Conservation (phyloP, 169 alveolate genomes). For the Sarcocystis neurona region DNA sequence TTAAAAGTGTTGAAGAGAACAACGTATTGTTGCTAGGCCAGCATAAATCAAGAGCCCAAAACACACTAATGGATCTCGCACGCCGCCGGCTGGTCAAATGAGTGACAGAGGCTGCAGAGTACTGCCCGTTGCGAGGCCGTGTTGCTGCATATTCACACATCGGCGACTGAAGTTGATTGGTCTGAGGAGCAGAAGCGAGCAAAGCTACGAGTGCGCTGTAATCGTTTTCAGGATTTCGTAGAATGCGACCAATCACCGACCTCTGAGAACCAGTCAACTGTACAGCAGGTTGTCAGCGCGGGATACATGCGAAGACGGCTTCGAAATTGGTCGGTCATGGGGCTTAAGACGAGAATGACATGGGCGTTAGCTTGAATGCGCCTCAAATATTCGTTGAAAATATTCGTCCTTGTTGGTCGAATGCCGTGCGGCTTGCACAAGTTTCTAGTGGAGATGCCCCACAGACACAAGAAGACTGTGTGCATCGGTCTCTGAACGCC, state of each 20-base stretch:
- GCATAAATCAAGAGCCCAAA: no score
- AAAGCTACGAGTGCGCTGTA: no score
- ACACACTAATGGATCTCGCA: no score
- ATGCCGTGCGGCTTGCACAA: conserved; percentile 82
- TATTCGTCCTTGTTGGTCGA: conserved; percentile 90
- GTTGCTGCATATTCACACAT: no score
- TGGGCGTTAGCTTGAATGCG: conserved; percentile 92
- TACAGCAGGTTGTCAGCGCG: conserved; percentile 92
- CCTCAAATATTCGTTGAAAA: conserved; percentile 85
- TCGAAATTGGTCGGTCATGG: conserved; percentile 94
- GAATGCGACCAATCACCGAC: conserved; percentile 65
- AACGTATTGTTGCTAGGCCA: no score
- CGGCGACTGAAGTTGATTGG: no score
- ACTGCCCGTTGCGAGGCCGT: no score
- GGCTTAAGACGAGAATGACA: conserved; percentile 93
- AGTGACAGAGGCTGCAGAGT: no score
- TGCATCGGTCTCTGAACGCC: neutral
- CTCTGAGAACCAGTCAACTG: conserved; percentile 94
- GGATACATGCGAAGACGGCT: conserved; percentile 96
- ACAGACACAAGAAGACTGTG: neutral
- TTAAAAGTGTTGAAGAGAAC: no score
- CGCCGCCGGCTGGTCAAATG: no score
- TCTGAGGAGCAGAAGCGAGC: no score
- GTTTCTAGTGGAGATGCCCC: conserved; percentile 10
- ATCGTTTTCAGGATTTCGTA: no score